These are phyloP conservation scores for Colletotrichum euphorbiae DNA, from an alignment of 2,329 filamentous ascomycete species.

Conservation along the genomic window DNA sequence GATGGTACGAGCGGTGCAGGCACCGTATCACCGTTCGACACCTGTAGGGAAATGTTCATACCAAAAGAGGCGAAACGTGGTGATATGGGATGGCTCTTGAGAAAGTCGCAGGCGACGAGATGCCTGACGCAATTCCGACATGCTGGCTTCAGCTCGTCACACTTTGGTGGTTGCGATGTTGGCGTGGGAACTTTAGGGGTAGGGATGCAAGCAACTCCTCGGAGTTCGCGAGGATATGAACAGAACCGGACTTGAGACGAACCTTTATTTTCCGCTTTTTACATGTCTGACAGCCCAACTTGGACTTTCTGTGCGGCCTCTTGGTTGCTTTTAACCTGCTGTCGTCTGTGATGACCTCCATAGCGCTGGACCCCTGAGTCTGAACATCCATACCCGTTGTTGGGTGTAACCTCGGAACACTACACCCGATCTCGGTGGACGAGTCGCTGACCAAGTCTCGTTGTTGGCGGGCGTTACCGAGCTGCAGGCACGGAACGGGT, in stretches of 20 bases:
- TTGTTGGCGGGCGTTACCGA: background rate
- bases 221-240: too few species aligned
- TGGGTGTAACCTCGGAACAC: background rate
- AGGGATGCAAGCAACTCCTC: background rate
- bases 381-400: background rate
- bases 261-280: constrained; percentile 65
- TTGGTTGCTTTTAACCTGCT: constrained; percentile 47
- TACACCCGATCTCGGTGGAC: too few species aligned
- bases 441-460: background rate
- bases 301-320: constrained; percentile 66
- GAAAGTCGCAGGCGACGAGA: constrained; percentile 44
- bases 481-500: background rate
- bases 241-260: background rate
- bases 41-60: constrained; percentile 16
- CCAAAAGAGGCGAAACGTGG: background rate
- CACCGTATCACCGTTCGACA: background rate
- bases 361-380: background rate
- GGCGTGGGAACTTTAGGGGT: too few species aligned
- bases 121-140: constrained; percentile 46
- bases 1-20: background rate
- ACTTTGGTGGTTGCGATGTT: constrained; percentile 32
- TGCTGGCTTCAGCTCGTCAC: constrained; percentile 45
- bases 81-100: constrained; percentile 18
- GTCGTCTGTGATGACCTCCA: constrained; percentile 17
- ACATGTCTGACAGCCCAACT: constrained; percentile 65